Evolutionary conservation across 768 basidiomycete genomes (phyloP), one percentile per base, ranked within the genome.

Genomic region (Auricularia cornea): DNA sequence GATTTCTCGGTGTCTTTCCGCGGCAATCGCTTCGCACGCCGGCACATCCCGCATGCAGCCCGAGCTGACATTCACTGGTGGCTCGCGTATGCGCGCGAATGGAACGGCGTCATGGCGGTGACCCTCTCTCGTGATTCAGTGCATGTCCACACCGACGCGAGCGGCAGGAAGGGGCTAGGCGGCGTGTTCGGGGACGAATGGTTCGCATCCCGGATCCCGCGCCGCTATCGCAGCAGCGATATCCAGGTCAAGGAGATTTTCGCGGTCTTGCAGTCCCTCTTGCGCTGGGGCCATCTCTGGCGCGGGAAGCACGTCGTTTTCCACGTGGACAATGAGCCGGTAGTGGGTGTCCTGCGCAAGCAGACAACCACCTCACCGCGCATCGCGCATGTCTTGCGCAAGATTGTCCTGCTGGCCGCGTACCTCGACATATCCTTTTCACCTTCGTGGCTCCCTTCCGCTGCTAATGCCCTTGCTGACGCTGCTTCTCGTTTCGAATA

Each of bases 21-120:
- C 70, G 38, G 18, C 8, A 40, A 40, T 18, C 54, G 66, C 1
- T 70, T 67, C 60, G 8, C 66, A 1, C 40, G 33, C 23, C 70
- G 66, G 8, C 68, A 67, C 35, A 69, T 78, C 28, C 70, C 75
- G 2, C 51, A 59, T 0, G 62, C 63, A 8, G 68, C 65, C 0
- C 62, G 48, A 1, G 33, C 63, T 6, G 71, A 78, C 64, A 44
- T 79, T 0, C 57, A 44, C 18, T 78, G 76, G 77, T 78, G 77
- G 75, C 11, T 26, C 0, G 60, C 54, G 4, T 70, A 72, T 57
- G 59, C 67, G 29, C n/a, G 64, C 1, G 18, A 65, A 1, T 77
- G 73, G 74, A 77, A 76, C 59, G 73, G 74, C 2, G 65, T 74
- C 60, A 62, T 18, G 1, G 18, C 63, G 26, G 62, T 67, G 12